Evolutionary conservation across 345 rosid genomes (phyloP), one percentile per base, ranked within the genome.

Genomic region (Gynandropsis gynandra): DNA sequence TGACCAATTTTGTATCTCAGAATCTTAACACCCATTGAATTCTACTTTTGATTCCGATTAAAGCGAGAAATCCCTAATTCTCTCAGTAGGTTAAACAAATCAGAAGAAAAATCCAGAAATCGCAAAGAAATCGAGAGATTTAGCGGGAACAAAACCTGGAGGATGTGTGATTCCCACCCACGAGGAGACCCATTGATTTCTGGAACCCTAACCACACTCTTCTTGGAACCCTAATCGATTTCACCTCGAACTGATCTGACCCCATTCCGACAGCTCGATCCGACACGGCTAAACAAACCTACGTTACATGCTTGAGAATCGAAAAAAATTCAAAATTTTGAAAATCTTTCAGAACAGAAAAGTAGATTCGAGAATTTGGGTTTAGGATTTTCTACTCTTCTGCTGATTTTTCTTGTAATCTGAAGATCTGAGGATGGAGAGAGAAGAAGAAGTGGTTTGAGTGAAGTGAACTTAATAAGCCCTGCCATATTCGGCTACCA

Each of bases 151-250:
- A 84, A 77, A 88, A 88, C 90, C 90, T 78, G 84, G 79, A 84
- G 24, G 90, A 84, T 54, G 90, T 84, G 75, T 84, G 97, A 65
- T 88, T 88, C 48, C 97, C 95, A 82, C 95, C 95, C 90, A 88
- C 86, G 67, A 84, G 95, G 86, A 88, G 64, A 58, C 80, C 82
- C 64, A 74, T 72, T 43, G 88, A 74, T 59, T 16, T 72, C 74
- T 78, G 82, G 15, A 68, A 62, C 15, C 74, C 52, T 14, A 51
- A 43, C 58, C 58, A 61, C 9, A 39, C 64, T 20, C 42, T 50
- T 49, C 34, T 40, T 21, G 50, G 64, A 60, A 50, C 64, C 50
- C 57, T 50, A 42, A 50, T 50, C 37, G 57, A 60, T 13, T 41
- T 60, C 50, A 41, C 4, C 27, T 33, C 43, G 16, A 40, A 12